Conservation (phyloP, 106 monocot genomes). For the Platanthera guangdongensis region DNA sequence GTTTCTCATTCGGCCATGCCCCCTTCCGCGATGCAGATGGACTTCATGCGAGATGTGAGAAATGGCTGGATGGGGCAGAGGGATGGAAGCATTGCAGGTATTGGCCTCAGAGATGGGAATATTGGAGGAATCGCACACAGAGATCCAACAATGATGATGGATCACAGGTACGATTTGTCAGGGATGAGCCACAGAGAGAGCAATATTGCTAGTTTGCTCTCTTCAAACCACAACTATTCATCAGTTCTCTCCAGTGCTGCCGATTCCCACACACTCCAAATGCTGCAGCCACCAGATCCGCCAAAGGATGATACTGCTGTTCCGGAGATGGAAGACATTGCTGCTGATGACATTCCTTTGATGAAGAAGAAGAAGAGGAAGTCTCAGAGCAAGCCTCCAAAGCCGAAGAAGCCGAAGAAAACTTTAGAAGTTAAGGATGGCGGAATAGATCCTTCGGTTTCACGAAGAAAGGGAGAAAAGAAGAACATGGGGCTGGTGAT, state of each 20-base stretch:
- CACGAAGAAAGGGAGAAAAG: conserved; percentile 14
- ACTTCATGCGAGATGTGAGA: conserved; percentile 21
- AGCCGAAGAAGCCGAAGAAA: conserved; percentile 62
- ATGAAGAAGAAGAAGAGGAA: conserved; percentile 35
- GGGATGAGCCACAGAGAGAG: too few relatives aligned
- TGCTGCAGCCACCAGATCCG: conserved; percentile 21
- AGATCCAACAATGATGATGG: too few relatives aligned
- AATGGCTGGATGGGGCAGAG: too few relatives aligned
- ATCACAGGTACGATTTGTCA: conserved; percentile 3
- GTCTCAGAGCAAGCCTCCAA: conserved; percentile 22
- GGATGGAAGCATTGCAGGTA: conserved; percentile 14
- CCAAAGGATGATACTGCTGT: conserved; percentile 16
- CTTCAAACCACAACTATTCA: background rate
- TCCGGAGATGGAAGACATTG: conserved; percentile 6
- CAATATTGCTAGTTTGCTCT: too few relatives aligned
- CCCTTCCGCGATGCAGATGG: conserved; percentile 22
- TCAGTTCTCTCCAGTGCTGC: conserved; percentile 5
- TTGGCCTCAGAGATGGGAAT: conserved; percentile 17
- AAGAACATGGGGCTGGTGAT: conserved; percentile 35
- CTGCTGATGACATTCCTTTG: background rate
- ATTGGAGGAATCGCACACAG: conserved; percentile 18
- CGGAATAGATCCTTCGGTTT: background rate
- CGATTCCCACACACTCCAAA: conserved; percentile 26
- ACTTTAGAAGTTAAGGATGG: conserved; percentile 14
- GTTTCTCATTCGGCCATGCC: conserved; percentile 4